Evolutionary conservation across 2,329 filamentous ascomycete genomes (phyloP).

Genomic region (Davidsoniella australis): DNA sequence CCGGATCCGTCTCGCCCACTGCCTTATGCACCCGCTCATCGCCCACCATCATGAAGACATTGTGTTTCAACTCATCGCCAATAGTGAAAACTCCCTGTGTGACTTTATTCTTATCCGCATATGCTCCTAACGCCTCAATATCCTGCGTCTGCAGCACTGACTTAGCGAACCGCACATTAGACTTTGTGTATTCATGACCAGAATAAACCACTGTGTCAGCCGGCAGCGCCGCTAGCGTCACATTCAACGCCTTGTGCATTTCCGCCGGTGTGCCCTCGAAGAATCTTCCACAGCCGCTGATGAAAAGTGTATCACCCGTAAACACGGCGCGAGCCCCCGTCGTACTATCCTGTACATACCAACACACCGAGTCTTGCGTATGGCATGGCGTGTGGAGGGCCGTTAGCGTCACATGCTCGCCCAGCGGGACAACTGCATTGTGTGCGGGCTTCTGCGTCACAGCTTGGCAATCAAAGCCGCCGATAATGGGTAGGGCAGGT

Average conservation of each 20-base stretch:
- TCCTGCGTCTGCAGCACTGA: constrained; percentile 59
- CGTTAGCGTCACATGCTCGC: constrained; percentile 41
- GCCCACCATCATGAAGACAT: constrained; percentile 85
- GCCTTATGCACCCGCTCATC: constrained; percentile 71
- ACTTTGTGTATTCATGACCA: constrained; percentile 96
- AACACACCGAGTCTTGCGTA: constrained; percentile 97
- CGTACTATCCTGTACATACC: constrained; percentile 56
- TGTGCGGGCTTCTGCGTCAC: constrained; percentile 65
- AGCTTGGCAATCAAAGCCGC: constrained; percentile 67
- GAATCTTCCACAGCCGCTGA: constrained; percentile 84
- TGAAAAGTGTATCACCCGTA: constrained; percentile 91
- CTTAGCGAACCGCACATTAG: constrained; percentile 76
- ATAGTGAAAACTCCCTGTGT: constrained; percentile 96
- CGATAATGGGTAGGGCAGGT: constrained; percentile 57
- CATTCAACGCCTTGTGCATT: constrained; percentile 88
- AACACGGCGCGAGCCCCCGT: constrained; percentile 63
- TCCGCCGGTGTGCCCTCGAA: constrained; percentile 81
- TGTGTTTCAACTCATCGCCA: constrained; percentile 92
- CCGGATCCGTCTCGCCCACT: constrained; percentile 62
- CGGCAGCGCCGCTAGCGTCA: constrained; percentile 61
- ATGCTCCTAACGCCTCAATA: constrained; percentile 60
- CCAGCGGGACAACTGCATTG: constrained; percentile 64
- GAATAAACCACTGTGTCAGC: constrained; percentile 87
- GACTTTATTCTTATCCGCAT: constrained; percentile 63
- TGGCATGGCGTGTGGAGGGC: constrained; percentile 94